Conservation (phyloP, 164 flowering plant species). For the Vitis riparia region DNA sequence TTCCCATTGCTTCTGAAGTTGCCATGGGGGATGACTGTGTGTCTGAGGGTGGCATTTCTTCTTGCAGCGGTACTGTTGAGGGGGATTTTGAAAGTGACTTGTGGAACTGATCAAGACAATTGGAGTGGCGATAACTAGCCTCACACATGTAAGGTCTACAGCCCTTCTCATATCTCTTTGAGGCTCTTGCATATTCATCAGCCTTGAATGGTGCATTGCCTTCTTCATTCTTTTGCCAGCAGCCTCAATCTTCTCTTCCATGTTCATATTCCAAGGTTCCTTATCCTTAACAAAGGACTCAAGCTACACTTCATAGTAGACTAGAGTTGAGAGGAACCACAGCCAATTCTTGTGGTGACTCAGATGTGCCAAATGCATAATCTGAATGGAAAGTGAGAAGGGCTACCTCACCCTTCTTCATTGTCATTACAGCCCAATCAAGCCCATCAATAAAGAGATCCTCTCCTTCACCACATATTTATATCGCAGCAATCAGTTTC, state of each 20-base stretch:
- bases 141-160: slow-evolving; percentile 96
- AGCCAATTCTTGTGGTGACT: slow-evolving; percentile 70
- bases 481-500: slow-evolving; percentile 78
- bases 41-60: slow-evolving; percentile 21
- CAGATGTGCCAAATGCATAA: slow-evolving; percentile 77
- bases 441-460: slow-evolving; percentile 77
- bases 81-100: slow-evolving; percentile 49
- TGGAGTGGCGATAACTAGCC: slow-evolving; percentile 89
- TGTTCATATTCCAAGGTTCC: slow-evolving; percentile 98
- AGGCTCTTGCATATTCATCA: slow-evolving; percentile 78
- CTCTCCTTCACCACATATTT: slow-evolving; percentile 81
- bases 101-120: slow-evolving; percentile 82
- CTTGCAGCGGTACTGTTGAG: slow-evolving; percentile 18
- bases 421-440: slow-evolving; percentile 75
- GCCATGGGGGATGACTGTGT: background rate
- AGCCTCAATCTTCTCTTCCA: slow-evolving; percentile 81
- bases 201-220: slow-evolving; percentile 84
- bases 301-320: slow-evolving; percentile 76
- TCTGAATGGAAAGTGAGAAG: slow-evolving; percentile 72
- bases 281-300: slow-evolving; percentile 77
- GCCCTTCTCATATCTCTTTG: slow-evolving; percentile 87
- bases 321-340: slow-evolving; percentile 83
- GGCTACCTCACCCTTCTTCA: slow-evolving; percentile 96
- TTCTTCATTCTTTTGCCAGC: slow-evolving; percentile 95
- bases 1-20: slow-evolving; percentile 15